Conservation (phyloP, 2,329 filamentous ascomycete genomes). For the Aspergillus pseudoviridinutans region DNA sequence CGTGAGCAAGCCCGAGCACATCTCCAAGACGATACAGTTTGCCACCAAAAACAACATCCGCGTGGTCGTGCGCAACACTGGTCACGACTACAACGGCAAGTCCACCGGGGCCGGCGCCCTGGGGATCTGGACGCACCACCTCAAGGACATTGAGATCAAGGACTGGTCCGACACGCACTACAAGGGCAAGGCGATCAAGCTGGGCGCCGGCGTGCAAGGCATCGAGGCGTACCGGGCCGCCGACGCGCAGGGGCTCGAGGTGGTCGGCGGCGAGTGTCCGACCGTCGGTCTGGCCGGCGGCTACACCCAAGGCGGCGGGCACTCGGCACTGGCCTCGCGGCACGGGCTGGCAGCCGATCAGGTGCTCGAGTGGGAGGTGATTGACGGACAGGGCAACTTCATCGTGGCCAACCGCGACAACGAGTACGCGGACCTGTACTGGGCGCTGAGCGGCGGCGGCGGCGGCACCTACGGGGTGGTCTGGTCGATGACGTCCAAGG, state of each 20-base stretch:
- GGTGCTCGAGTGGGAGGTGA: slow-evolving; percentile 52
- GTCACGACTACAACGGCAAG: slow-evolving; percentile 48
- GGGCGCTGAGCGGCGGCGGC: slow-evolving; percentile 59
- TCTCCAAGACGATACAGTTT: slow-evolving; percentile 33
- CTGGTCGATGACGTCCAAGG: slow-evolving; percentile 51
- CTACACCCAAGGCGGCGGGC: slow-evolving; percentile 59
- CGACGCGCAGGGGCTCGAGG: slow-evolving; percentile 42
- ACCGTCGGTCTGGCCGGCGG: slow-evolving; percentile 59
- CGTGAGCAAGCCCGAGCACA: slow-evolving; percentile 21
- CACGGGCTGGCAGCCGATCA: slow-evolving; percentile 60
- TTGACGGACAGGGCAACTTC: slow-evolving; percentile 50
- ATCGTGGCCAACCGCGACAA: slow-evolving; percentile 45
- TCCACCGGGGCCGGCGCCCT: slow-evolving; percentile 57
- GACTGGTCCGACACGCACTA: slow-evolving; percentile 43
- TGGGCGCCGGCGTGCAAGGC: slow-evolving; percentile 54
- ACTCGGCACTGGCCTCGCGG: slow-evolving; percentile 50
- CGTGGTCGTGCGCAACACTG: slow-evolving; percentile 44
- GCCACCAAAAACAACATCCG: slow-evolving; percentile 48
- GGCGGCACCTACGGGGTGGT: slow-evolving; percentile 58
- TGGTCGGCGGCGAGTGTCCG: slow-evolving; percentile 54
- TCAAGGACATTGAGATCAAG: slow-evolving; percentile 25
- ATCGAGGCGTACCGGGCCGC: slow-evolving; percentile 47
- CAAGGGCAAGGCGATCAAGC: slow-evolving; percentile 48
- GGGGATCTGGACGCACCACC: slow-evolving; percentile 30
- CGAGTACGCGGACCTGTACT: slow-evolving; percentile 55